Percentiles rank a stretch among this genome's conserved stretches.
These are phyloP conservation scores for Apiospora hydei DNA, from an alignment of 2,329 filamentous ascomycete species.

Conservation along the genomic window DNA sequence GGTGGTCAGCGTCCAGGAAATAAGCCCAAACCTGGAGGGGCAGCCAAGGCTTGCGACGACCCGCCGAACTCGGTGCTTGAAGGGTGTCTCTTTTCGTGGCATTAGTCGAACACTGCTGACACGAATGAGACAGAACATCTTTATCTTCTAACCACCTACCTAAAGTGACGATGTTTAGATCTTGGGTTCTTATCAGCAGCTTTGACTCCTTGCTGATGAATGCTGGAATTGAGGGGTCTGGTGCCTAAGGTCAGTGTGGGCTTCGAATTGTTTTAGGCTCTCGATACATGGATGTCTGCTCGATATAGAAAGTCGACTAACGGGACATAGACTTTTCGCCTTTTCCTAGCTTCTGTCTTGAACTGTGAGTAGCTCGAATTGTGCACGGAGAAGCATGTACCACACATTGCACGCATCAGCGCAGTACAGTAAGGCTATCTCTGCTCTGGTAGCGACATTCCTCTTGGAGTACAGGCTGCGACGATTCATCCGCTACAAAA, in stretches of 20 bases:
- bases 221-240: background rate
- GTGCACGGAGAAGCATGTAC: too few relatives aligned
- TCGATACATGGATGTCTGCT: background rate
- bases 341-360: background rate
- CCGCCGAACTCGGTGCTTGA: background rate
- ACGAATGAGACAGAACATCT: background rate
- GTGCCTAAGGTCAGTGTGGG: background rate
- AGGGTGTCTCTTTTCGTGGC: background rate
- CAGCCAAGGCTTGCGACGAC: constrained; percentile 2
- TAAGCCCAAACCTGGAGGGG: background rate
- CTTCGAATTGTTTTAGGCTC: background rate
- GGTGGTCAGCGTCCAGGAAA: background rate
- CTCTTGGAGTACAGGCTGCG: constrained; percentile 4
- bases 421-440: background rate
- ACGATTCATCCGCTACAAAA: background rate
- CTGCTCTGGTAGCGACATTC: background rate
- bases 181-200: background rate
- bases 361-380: background rate
- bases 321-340: background rate
- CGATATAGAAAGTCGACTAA: background rate
- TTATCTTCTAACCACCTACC: background rate
- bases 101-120: background rate
- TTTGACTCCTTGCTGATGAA: background rate
- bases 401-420: background rate
- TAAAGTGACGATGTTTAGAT: background rate